Evolutionary conservation across 306 rosid genomes (phyloP), one percentile per base, ranked within the genome.

Genomic region (Vigna nakashimae): DNA sequence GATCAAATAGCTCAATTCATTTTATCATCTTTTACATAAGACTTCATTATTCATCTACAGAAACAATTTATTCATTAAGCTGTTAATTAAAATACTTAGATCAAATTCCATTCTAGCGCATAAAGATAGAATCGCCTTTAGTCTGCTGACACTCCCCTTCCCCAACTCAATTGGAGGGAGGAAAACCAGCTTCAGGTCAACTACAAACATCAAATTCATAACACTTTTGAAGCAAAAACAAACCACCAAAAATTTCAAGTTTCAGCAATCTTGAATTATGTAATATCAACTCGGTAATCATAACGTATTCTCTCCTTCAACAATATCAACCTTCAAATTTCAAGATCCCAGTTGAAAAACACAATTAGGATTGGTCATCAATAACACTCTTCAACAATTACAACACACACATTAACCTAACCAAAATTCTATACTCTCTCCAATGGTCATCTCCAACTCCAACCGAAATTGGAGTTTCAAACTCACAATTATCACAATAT

Each of bases 41-140:
- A 26, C 28, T 26, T 26, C 28, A 26, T 26, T 26, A 26, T 26
- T 53, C 63, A 56, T 26, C 17, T 5, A 26, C 2, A 58, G 13
- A 58, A 58, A 12, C 38, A 58, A 58, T 16, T 59, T 14, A 6
- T 11, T 58, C 40, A 12, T 20, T 22, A 58, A 56, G 34, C 16
- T 11, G 16, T 24, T 22, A 56, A 10, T 53, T 2, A 17, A 55
- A 55, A 26, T 18, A 0, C 2, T 8, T 9, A 36, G 40, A 18
- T 18, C 32, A 14, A 18, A 20, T 7, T 30, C 22, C 62, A 20
- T 13, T 26, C 62, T 55, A 20, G 3, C 48, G 78, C 38, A 22
- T 52, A 22, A 22, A 59, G 57, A 79, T 57, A 55, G 55, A 75
- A 65, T 22, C 7, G 50, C 36, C 43, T 66, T 46, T 66, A 18